Percentiles rank a stretch among this genome's conserved stretches.
These are phyloP conservation scores for Rhodotorula kratochvilovae DNA, from an alignment of 768 basidiomycete genomes.

Conservation along the genomic window DNA sequence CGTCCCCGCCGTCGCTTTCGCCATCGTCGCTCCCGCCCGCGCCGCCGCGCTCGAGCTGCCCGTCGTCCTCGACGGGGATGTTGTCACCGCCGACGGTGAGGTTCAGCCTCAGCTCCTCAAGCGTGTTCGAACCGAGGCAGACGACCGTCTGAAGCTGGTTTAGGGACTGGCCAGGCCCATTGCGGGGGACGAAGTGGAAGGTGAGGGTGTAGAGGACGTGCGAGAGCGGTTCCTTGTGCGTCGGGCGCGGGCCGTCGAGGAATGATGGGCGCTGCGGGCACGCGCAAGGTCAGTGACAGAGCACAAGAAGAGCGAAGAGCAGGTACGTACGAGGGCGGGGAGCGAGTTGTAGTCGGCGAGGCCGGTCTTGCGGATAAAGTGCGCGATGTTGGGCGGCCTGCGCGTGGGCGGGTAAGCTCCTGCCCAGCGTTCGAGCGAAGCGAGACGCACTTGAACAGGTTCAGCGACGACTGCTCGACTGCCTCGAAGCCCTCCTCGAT, in stretches of 20 bases:
- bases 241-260: not conserved
- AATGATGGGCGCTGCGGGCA: not conserved
- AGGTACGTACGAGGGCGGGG: not conserved
- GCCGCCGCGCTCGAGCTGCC: too few relatives aligned
- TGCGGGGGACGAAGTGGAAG: conserved; percentile 2
- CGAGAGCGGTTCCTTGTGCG: not conserved
- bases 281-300: not conserved
- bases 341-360: conserved; percentile 1
- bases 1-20: not conserved
- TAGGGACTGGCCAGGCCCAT: not conserved
- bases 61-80: not conserved
- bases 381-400: not conserved
- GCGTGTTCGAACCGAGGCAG: conserved; percentile 16
- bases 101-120: not conserved
- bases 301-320: fast-evolving
- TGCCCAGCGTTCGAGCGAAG: not conserved
- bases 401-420: not conserved
- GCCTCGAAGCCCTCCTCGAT: not conserved
- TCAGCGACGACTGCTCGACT: not conserved
- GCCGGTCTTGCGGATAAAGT: not conserved
- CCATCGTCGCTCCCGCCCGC: not conserved
- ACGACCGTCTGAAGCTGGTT: not conserved
- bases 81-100: not conserved
- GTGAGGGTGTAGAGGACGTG: conserved; percentile 16
- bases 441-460: not conserved